phyloP scores from a whole-genome alignment of 176 grass and related monocot genomes.

The Alopecurus myosuroides region DNA sequence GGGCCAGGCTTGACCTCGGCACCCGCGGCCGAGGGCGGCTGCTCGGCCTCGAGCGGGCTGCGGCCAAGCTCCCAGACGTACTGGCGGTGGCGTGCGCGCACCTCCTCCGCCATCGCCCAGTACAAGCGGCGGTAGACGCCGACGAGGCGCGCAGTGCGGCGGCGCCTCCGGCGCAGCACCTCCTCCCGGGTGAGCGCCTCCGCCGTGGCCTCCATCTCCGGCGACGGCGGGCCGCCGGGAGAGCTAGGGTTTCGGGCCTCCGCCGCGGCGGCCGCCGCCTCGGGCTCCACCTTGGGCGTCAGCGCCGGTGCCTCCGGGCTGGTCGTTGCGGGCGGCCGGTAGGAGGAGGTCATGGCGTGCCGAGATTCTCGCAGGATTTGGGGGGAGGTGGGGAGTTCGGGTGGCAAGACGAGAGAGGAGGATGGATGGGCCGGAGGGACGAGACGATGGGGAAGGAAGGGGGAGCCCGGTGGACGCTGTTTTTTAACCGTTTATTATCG shows the following conservation, averaged over 20 bases:
- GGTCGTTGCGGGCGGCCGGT: background rate
- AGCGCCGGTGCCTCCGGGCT: constrained; percentile 2
- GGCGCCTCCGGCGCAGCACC: constrained; percentile 60
- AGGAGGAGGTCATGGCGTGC: constrained; percentile 17
- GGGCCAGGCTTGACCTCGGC: constrained; percentile 14
- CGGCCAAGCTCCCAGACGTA: constrained; percentile 76
- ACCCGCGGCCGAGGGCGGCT: background rate
- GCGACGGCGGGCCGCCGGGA: constrained; percentile 18
- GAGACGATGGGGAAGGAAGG: background rate
- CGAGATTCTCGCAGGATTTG: background rate
- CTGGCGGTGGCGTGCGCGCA: constrained; percentile 60
- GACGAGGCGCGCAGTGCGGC: constrained; percentile 36
- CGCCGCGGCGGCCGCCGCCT: background rate
- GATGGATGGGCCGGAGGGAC: background rate
- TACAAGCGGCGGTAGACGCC: constrained; percentile 53
- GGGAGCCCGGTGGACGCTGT: background rate
- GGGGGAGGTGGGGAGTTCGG: background rate
- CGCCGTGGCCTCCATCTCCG: constrained; percentile 33
- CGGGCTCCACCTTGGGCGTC: background rate
- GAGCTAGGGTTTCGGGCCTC: constrained; percentile 3
- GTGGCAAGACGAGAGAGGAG: background rate
- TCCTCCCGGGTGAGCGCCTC: constrained; percentile 79
- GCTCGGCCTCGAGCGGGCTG: constrained; percentile 53
- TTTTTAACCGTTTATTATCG: background rate
- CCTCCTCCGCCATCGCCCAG: constrained; percentile 77